phyloP scores from a whole-genome alignment of 176 grass and related monocot species.

The Zoysia japonica region DNA sequence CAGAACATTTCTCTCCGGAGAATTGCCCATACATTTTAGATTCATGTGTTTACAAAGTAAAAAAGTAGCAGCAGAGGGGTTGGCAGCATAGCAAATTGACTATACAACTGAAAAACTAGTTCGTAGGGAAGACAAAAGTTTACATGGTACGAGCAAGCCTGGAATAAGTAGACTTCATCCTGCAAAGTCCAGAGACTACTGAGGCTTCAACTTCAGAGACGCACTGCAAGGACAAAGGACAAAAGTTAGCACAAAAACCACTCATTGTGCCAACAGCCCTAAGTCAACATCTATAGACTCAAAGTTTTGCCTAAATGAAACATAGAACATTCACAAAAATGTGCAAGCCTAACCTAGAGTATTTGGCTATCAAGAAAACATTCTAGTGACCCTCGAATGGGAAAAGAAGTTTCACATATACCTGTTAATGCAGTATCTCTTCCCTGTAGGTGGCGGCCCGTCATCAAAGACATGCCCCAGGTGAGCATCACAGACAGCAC shows the following conservation, averaged over 20 bases:
- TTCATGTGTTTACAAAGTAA: neutral
- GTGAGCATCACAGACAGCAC: constrained; percentile 65
- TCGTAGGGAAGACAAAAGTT: neutral
- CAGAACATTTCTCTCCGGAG: neutral
- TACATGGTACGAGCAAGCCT: neutral
- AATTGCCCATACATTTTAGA: neutral
- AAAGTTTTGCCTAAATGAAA: neutral
- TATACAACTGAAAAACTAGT: too few species aligned
- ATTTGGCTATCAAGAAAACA: neutral
- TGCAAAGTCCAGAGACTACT: neutral
- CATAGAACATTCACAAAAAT: neutral
- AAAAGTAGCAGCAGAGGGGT: neutral
- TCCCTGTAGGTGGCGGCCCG: constrained; percentile 64
- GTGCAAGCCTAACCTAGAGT: neutral
- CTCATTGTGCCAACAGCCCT: neutral
- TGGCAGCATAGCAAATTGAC: too few species aligned
- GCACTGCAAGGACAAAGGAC: neutral
- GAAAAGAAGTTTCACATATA: neutral
- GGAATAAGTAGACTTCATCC: neutral
- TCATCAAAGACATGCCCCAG: constrained; percentile 78
- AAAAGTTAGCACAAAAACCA: neutral
- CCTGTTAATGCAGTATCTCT: constrained; percentile 85
- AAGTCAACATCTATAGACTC: neutral
- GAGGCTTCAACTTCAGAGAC: neutral
- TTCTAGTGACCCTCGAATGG: neutral